Evolutionary conservation across 1,139 yeast species (phyloP).

Genomic region (Protomyces inundatus): DNA sequence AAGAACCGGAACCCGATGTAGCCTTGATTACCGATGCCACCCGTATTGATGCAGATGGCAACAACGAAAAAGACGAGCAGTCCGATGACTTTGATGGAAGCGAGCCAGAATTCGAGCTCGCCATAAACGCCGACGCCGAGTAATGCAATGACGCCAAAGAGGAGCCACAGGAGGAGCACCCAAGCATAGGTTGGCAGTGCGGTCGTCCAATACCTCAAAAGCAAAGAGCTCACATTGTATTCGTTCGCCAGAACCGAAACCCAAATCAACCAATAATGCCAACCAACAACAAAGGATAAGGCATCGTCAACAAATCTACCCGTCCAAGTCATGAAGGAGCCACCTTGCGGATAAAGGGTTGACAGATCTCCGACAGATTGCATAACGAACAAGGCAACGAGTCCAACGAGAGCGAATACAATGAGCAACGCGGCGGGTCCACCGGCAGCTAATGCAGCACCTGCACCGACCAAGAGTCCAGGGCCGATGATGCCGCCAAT

Average conservation of each 20-base stretch:
- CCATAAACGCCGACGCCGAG: constrained; percentile 45
- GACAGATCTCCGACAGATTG: constrained; percentile 62
- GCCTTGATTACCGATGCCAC: constrained; percentile 51
- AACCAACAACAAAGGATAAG: constrained; percentile 74
- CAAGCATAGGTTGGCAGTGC: constrained; percentile 35
- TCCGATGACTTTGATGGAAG: constrained; percentile 55
- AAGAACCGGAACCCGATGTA: constrained; percentile 59
- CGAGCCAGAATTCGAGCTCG: constrained; percentile 64
- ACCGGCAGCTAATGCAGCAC: constrained; percentile 53
- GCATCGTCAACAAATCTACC: constrained; percentile 73
- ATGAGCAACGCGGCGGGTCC: constrained; percentile 62
- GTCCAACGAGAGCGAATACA: constrained; percentile 55
- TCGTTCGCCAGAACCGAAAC: constrained; percentile 73
- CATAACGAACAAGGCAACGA: constrained; percentile 57
- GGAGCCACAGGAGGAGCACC: constrained; percentile 35
- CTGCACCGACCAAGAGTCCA: constrained; percentile 59
- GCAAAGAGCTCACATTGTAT: constrained; percentile 69
- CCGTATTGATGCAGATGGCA: constrained; percentile 38
- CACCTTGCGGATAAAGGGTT: constrained; percentile 53
- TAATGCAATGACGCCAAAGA: constrained; percentile 35
- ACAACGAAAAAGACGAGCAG: constrained; percentile 41
- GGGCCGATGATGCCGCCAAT: constrained; percentile 56
- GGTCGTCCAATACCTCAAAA: constrained; percentile 38
- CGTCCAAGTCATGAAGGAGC: constrained; percentile 38
- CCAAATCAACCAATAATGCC: constrained; percentile 70